Conservation (phyloP, 495 filamentous ascomycete species). For the Penicillium bialowiezense region DNA sequence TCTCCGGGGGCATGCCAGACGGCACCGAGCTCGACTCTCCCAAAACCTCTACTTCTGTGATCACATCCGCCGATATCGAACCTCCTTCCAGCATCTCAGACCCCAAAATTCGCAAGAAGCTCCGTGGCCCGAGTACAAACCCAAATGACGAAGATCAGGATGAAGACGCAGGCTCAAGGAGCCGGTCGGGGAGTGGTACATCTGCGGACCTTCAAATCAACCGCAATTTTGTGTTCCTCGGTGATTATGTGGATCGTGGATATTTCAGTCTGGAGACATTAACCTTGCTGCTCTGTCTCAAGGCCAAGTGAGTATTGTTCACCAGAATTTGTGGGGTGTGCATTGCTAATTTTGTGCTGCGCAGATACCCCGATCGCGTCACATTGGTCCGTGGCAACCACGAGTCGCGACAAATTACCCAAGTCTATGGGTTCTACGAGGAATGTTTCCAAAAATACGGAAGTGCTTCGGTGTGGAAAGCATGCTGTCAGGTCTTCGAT, state of each 20-base stretch:
- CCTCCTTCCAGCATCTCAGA: conserved; percentile 83
- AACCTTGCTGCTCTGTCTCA: conserved; percentile 90
- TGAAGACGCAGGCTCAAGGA: conserved; percentile 35
- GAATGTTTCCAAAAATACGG: conserved; percentile 98
- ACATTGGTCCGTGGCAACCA: conserved; percentile 97
- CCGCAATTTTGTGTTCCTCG: conserved; percentile 92
- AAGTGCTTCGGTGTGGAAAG: conserved; percentile 98
- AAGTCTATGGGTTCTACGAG: conserved; percentile 98
- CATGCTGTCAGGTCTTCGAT: conserved; percentile 98
- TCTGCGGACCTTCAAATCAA: conserved; percentile 46
- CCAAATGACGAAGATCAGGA: conserved; percentile 43
- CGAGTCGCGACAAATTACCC: conserved; percentile 96
- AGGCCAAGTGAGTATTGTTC: conserved; percentile 74
- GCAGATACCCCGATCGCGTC: conserved; percentile 88
- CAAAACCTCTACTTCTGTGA: conserved; percentile 60
- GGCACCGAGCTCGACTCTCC: conserved; percentile 65
- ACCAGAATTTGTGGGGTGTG: not conserved
- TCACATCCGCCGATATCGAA: conserved; percentile 83
- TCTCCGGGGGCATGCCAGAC: conserved; percentile 92
- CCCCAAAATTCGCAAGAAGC: conserved; percentile 75
- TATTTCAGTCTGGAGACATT: conserved; percentile 98
- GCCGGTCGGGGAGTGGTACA: conserved; percentile 38
- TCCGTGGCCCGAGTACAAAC: conserved; percentile 52
- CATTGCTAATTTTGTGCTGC: conserved; percentile 3
- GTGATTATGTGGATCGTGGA: conserved; percentile 95